Base-by-base conservation (phyloP, 805 yeast genomes). In the Grigorovia transvaalensis region DNA sequence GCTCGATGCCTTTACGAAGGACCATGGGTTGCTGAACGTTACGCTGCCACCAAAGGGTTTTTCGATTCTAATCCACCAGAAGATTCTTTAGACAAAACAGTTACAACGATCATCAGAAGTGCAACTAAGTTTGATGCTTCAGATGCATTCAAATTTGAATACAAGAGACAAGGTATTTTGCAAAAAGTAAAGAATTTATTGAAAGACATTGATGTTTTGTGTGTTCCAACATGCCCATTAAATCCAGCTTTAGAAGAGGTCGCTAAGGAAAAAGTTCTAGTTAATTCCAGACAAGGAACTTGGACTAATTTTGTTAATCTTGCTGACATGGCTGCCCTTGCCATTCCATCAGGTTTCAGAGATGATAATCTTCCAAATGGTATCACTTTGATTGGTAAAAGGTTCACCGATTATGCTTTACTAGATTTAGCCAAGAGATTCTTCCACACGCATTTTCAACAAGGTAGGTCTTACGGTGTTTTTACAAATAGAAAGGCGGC, bases 21-120 rank as follows among this genome's bases (percentile, higher is more conserved):
- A 53, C 86, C 98, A n/a, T 91, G 99, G 99, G 98, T 91, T 11
- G 88, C 95, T 23, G 99, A 91, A 72, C 79, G 99, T 59, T 89
- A 81, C 71, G 81, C 88, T 56, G 96, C 96, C 27, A 79, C 82
- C 41, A 78, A 80, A 59, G 87, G 84, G 44, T 85, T 85, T 58
- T 75, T 87, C 52, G 79, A 79, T 30, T 74, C 85, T 8, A 77
- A 81, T 62, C 89, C 93, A 18, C 88, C 93, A 35, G 73, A 67
- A 45, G 75, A 77, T 38, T 76, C 84, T 48, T 72, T 91, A 59
- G 96, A 91, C 67, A 95, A 96, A 49, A 86, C 88, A 6, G 98
- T 93, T 23, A 66, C 75, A 43, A 69, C 75, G 27, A 88, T 91
- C 64, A 84, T 93, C 57, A 76, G 76, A 59, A 80, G 88, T 50